phyloP scores from a whole-genome alignment of 768 basidiomycete species.

The Boletus reticuloceps region DNA sequence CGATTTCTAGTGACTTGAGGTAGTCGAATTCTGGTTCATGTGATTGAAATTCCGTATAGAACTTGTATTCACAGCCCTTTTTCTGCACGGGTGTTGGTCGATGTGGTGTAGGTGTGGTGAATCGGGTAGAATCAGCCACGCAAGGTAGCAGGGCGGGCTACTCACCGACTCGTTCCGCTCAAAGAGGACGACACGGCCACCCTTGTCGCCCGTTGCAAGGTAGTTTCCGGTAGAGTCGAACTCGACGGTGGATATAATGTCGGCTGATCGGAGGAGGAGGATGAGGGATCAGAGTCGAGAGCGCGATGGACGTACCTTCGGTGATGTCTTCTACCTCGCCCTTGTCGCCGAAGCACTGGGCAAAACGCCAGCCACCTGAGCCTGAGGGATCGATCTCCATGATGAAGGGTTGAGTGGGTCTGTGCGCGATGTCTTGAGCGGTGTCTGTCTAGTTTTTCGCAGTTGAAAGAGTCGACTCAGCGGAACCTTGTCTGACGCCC shows the following conservation, averaged over 20 bases:
- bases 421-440: constrained; percentile 8
- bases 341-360: constrained; percentile 99
- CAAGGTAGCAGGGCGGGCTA: constrained; percentile 13
- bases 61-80: constrained; percentile 99
- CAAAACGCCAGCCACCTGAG: constrained; percentile 95
- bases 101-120: constrained; percentile 14
- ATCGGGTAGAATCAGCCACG: constrained; percentile 36
- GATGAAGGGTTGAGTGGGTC: constrained; percentile 19
- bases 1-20: constrained; percentile 98
- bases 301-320: constrained; percentile 63
- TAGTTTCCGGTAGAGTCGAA: constrained; percentile 99
- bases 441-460: constrained; percentile 9
- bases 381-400: constrained; percentile 86
- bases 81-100: constrained; percentile 54
- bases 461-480: constrained; percentile 17
- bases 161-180: constrained; percentile 96
- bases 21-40: constrained; percentile 99
- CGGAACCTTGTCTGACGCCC: constrained; percentile 17
- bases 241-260: constrained; percentile 99
- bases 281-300: constrained; percentile 14
- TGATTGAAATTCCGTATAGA: constrained; percentile 99
- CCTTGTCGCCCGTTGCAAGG: constrained; percentile 99
- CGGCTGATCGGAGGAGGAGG: constrained; percentile 58
- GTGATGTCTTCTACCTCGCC: constrained; percentile 99
- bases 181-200: constrained; percentile 96